Evolutionary conservation across 768 basidiomycete species (phyloP).

Genomic region (Pisolithus microcarpus): DNA sequence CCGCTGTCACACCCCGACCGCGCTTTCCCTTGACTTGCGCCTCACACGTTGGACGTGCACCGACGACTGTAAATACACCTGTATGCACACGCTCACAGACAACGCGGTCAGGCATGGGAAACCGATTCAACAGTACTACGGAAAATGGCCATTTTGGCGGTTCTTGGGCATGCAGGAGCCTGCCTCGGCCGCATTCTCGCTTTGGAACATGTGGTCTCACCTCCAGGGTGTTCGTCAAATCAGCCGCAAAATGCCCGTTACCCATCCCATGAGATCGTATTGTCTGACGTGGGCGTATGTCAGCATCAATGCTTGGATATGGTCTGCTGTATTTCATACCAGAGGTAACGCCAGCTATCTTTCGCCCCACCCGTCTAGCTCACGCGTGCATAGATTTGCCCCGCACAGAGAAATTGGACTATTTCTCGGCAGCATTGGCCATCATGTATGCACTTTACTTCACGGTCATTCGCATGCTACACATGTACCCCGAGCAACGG

Average conservation of each 20-base stretch:
- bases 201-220: conserved; percentile 81
- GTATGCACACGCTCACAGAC: conserved; percentile 76
- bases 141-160: conserved; percentile 97
- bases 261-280: conserved; percentile 64
- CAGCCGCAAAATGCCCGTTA: conserved; percentile 36
- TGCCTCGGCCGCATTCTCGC: conserved; percentile 81
- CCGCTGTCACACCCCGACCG: conserved; percentile 26
- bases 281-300: conserved; percentile 61
- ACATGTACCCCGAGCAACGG: conserved; percentile 45
- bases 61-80: conserved; percentile 84
- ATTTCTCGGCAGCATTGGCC: conserved; percentile 86
- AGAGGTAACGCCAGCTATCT: conserved; percentile 53
- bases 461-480: conserved; percentile 68
- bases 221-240: conserved; percentile 49
- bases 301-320: conserved; percentile 87
- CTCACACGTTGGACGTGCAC: conserved; percentile 81
- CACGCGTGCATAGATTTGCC: conserved; percentile 55
- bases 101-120: conserved; percentile 36
- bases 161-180: conserved; percentile 90
- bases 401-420: conserved; percentile 84
- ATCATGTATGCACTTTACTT: conserved; percentile 79
- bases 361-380: neutral
- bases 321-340: conserved; percentile 88
- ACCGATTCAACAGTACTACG: conserved; percentile 72
- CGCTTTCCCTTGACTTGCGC: conserved; percentile 48